Evolutionary conservation across 768 basidiomycete genomes (phyloP).

Genomic region (Rhizopogon vinicolor): DNA sequence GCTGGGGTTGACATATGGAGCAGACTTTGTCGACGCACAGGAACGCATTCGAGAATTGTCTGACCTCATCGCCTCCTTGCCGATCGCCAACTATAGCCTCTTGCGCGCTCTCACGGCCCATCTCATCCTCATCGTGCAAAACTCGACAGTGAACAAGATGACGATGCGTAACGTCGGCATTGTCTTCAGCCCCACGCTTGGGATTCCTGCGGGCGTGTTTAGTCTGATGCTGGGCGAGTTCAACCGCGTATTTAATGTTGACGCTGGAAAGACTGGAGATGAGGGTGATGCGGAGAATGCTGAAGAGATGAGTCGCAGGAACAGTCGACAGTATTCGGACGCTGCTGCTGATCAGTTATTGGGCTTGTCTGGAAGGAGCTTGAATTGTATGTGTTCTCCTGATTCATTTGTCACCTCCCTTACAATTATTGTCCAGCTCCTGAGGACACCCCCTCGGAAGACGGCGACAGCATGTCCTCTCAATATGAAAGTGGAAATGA

Average conservation of each 20-base stretch:
- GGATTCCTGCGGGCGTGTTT: slow-evolving; percentile 97
- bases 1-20: slow-evolving; percentile 10
- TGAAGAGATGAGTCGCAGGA: slow-evolving; percentile 56
- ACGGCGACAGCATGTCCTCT: slow-evolving; percentile 62
- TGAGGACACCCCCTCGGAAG: slow-evolving; percentile 64
- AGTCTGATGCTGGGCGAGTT: slow-evolving; percentile 93
- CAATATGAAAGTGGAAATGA: slow-evolving; percentile 77
- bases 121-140: slow-evolving; percentile 91
- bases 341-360: slow-evolving; percentile 80
- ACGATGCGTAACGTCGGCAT: slow-evolving; percentile 98
- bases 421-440: slow-evolving; percentile 26
- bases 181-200: slow-evolving; percentile 95
- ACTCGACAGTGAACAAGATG: slow-evolving; percentile 93
- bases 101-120: slow-evolving; percentile 93
- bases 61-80: slow-evolving; percentile 79
- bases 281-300: slow-evolving; percentile 18
- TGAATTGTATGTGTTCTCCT: slow-evolving; percentile 50
- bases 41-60: slow-evolving; percentile 88
- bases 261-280: slow-evolving; percentile 26
- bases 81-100: slow-evolving; percentile 89
- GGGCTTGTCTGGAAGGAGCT: slow-evolving; percentile 65
- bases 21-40: slow-evolving; percentile 86
- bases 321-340: slow-evolving; percentile 81
- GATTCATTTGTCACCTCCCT: slow-evolving; percentile 7
- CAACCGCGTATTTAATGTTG: slow-evolving; percentile 89